A percentile compares a stretch with the other conserved stretches of the same genome.
Evolutionary conservation across 805 yeast genomes (phyloP).

Genomic region (Hanseniaspora vineae): DNA sequence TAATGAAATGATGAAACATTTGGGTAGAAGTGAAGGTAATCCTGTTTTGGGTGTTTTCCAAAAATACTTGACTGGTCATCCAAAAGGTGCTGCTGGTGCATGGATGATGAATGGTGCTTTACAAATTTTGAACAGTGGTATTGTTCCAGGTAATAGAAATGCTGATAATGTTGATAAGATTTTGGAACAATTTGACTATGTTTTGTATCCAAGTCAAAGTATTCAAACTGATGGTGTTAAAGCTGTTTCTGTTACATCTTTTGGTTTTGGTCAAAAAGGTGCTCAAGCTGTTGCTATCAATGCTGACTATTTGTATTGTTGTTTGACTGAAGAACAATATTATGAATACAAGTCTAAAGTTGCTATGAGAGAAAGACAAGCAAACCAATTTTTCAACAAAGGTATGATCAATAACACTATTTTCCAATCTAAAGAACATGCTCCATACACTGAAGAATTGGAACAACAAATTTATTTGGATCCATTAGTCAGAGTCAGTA

Average conservation of each 20-base stretch:
- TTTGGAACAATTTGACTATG: conserved; percentile 73
- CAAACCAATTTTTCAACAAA: conserved; percentile 91
- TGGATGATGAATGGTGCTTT: conserved; percentile 99
- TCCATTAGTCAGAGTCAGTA: conserved; percentile 58
- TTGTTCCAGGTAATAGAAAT: conserved; percentile 97
- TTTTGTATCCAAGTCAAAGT: conserved; percentile 87
- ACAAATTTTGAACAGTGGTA: conserved; percentile 82
- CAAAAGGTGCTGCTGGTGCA: conserved; percentile 99
- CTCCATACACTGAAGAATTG: conserved; percentile 83
- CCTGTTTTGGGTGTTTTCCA: conserved; percentile 98
- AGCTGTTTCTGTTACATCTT: conserved; percentile 93
- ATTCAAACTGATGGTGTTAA: conserved; percentile 93
- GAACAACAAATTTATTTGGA: conserved; percentile 89
- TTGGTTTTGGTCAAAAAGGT: conserved; percentile 99
- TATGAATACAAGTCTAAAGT: conserved; percentile 62
- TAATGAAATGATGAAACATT: conserved; percentile 83
- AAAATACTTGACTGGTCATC: conserved; percentile 98
- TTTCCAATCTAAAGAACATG: conserved; percentile 84
- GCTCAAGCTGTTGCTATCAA: conserved; percentile 87
- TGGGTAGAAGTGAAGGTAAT: conserved; percentile 96
- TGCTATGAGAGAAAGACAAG: conserved; percentile 66
- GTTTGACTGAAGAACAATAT: conserved; percentile 60
- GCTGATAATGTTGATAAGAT: conserved; percentile 89
- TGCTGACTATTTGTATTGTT: conserved; percentile 86
- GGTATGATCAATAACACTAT: conserved; percentile 83